Base-by-base conservation (phyloP, 1,139 yeast species). In the Debaryomyces subglobosus region DNA sequence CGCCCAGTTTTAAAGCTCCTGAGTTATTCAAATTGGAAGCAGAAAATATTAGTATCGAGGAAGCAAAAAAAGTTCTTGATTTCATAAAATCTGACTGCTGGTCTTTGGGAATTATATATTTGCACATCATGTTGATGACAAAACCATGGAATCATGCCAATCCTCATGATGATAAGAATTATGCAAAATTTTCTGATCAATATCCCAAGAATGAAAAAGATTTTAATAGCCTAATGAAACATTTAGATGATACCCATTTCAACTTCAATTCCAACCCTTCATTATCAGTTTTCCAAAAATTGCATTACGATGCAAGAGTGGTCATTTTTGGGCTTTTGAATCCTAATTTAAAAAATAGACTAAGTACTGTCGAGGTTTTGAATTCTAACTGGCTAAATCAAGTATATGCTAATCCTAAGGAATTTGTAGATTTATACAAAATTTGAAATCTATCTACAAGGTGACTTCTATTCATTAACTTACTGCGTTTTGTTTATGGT, bases 1-100 rank as follows among this genome's bases (percentile, higher is more conserved):
- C 86, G 1, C 70, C 68, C 33, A 74, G 82, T 16, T 81, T 79
- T 60, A 81, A 79, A 56, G 79, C 85, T 0, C 85, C 86, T 0
- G 85, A 81, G 56, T 57, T 79, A 37, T 76, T 72, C 53, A 53
- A 58, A 13, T 59, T 61, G 39, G 78, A 72, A 9, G 42, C 43
- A 1, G 49, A 50, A 12, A 54, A 48, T 9, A 45, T 48, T 8
- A 40, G 43, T 30, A 27, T 51, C n/a, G 44, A 47, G 10, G 40
- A 51, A 34, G 35, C 54, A 6, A 53, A 49, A 32, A 48, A 53
- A 4, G 44, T 52, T n/a, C 46, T 59, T 24, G 54, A 61, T 24
- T 68, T 72, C 45, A 67, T 67, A 34, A 59, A 40, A 7, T 56
- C 74, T 21, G 86, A 81, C 59, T 66, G 69, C 47, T 81, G 85